Percentiles rank a stretch among this genome's conserved stretches.
phyloP scores from a whole-genome alignment of 169 alveolate genomes.

The Plasmodium gonderi region DNA sequence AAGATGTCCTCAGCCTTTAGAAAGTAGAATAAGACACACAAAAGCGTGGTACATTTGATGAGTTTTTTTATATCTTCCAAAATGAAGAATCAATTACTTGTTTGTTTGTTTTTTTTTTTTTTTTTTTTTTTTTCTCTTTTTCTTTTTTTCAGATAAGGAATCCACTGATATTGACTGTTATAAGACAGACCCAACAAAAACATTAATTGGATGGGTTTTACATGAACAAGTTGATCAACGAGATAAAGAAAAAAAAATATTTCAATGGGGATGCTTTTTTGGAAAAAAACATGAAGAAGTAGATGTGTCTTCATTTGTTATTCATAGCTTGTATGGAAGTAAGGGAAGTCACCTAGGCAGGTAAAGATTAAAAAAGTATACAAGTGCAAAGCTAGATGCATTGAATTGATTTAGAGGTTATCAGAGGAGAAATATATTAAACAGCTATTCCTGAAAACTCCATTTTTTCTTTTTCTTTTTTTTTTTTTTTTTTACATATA shows the following conservation, averaged over 20 bases:
- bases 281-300: conserved; percentile 3
- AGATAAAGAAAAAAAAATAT: conserved; percentile 13
- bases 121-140: neutral
- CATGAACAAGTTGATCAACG: conserved; percentile 56
- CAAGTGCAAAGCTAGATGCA: neutral
- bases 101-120: neutral
- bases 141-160: conserved; percentile 1
- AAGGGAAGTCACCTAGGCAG: neutral
- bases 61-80: neutral
- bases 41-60: neutral
- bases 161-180: conserved; percentile 10
- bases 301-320: conserved; percentile 15
- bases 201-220: conserved; percentile 77
- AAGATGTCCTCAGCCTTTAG: conserved; percentile 18
- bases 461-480: too few species aligned
- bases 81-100: neutral
- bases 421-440: neutral
- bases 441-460: too few species aligned
- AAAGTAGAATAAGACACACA: conserved; percentile 10
- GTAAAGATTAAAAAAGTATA: neutral
- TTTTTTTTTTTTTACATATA: neutral
- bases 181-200: conserved; percentile 50
- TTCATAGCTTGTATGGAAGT: neutral
- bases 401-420: too few species aligned
- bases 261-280: conserved; percentile 59